Base-by-base conservation (phyloP, 805 yeast genomes). In the Candida endomychidarum region DNA sequence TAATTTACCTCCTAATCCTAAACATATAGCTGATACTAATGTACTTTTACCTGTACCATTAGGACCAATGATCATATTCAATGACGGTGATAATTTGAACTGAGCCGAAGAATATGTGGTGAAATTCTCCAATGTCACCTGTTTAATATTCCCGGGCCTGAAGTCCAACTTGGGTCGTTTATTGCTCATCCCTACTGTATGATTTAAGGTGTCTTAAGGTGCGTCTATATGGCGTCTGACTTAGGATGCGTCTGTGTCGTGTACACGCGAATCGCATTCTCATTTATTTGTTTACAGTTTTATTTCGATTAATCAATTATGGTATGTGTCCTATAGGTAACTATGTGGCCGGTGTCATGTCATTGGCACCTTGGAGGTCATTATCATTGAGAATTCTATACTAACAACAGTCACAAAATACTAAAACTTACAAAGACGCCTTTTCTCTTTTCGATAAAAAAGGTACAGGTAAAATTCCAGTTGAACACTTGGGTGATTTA, bases 21-120 rank as follows among this genome's bases (percentile, higher is more conserved):
- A 68, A 56, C 96, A 91, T 1, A 91, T 78, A 0, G 96, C 98
- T 45, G 96, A 86, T 3, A 93, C 90, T 52, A 93, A 78, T 0
- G 98, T 88, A 26, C 93, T 82, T 54, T 93, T 93, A 5, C 99
- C 99, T 0, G 96, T 78, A 24, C 99, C 99, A 58, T 93, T 93
- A 9, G 97, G 97, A 0, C 97, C 99, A 38, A 93, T 83, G 42
- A 93, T 85, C 82, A 93, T 79, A 56, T 93, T 93, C 56, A 93
- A 70, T 2, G 82, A 71, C 0, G 97, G 96, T 0, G 91, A 84
- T 41, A 91, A 73, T 27, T 72, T 70, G 60, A 87, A 88, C 58
- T 83, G 89, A 0, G 86, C 80, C 33, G 74, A 61, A 1, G 78
- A 53, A 57, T 83, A 85, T 0, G 90, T 83, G 56, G 86, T 80